Percentiles rank a stretch among this genome's conserved stretches.
Evolutionary conservation across 2,329 filamentous ascomycete genomes (phyloP).

Genomic region (Incumbomyces lentus): DNA sequence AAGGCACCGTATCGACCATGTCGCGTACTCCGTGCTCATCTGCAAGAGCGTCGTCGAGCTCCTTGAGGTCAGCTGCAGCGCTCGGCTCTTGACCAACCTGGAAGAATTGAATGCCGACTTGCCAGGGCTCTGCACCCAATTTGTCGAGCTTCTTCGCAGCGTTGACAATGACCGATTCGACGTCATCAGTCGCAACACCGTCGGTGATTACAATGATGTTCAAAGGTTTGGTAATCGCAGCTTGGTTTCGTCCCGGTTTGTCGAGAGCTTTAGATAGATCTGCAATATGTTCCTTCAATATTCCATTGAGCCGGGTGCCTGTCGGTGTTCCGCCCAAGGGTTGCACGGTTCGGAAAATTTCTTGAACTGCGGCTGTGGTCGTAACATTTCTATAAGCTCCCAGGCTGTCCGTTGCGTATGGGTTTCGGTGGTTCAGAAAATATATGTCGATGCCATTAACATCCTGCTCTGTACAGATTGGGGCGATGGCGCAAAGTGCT

Average conservation of each 20-base stretch:
- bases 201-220: conserved; percentile 94
- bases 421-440: conserved; percentile 63
- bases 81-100: conserved; percentile 68
- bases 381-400: conserved; percentile 57
- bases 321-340: conserved; percentile 65
- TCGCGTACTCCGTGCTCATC: conserved; percentile 57
- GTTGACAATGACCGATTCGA: conserved; percentile 56
- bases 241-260: conserved; percentile 30
- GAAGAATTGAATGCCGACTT: conserved; percentile 92
- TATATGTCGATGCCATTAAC: conserved; percentile 79
- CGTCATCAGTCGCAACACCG: conserved; percentile 69
- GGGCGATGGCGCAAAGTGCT: conserved; percentile 63
- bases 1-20: conserved; percentile 86
- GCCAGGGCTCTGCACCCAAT: conserved; percentile 61
- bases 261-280: conserved; percentile 37
- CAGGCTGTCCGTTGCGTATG: conserved; percentile 30
- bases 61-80: conserved; percentile 55
- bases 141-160: conserved; percentile 61
- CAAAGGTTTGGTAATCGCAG: conserved; percentile 55
- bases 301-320: conserved; percentile 57
- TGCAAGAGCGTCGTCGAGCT: conserved; percentile 64
- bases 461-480: conserved; percentile 72
- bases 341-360: conserved; percentile 58
- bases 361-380: conserved; percentile 46
- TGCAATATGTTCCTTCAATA: conserved; percentile 62